A percentile compares a stretch with the other conserved stretches of the same genome.
phyloP scores from a whole-genome alignment of 2,329 filamentous ascomycete genomes.

The Phaeosphaeria sp. region DNA sequence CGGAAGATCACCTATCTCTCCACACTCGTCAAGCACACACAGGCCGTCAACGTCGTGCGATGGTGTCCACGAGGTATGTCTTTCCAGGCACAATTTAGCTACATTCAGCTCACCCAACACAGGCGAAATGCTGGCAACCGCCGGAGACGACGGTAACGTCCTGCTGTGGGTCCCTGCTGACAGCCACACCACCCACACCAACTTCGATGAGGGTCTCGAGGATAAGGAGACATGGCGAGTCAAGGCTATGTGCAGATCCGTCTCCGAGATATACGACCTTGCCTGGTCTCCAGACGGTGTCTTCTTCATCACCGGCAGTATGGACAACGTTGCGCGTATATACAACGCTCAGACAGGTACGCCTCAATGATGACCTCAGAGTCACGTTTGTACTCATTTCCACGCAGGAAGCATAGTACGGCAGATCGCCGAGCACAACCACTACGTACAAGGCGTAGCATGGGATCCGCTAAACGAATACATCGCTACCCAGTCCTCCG shows the following conservation, averaged over 20 bases:
- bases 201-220: constrained; percentile 85
- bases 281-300: constrained; percentile 98
- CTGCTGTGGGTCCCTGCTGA: constrained; percentile 95
- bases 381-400: constrained; percentile 21
- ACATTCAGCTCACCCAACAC: constrained; percentile 24
- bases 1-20: constrained; percentile 90
- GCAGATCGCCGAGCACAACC: constrained; percentile 95
- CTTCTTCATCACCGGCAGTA: constrained; percentile 98
- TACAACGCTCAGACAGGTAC: constrained; percentile 91
- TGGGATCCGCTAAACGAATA: constrained; percentile 99
- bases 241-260: constrained; percentile 97
- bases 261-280: constrained; percentile 95
- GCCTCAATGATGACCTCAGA: constrained; percentile 30
- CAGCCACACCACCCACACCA: constrained; percentile 67
- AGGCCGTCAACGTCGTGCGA: constrained; percentile 96
- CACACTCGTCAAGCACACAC: constrained; percentile 90
- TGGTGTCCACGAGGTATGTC: constrained; percentile 87
- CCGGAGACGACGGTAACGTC: constrained; percentile 96
- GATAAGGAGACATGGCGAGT: constrained; percentile 97
- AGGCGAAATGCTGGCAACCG: constrained; percentile 94
- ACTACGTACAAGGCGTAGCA: constrained; percentile 97
- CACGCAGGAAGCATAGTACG: constrained; percentile 63
- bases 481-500: constrained; percentile 96
- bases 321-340: constrained; percentile 98
- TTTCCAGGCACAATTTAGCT: constrained; percentile 7